A percentile compares a stretch with the other conserved stretches of the same genome.
These are phyloP conservation scores for Vitis labrusca DNA, from an alignment of 164 flowering plant species.

Conservation along the genomic window DNA sequence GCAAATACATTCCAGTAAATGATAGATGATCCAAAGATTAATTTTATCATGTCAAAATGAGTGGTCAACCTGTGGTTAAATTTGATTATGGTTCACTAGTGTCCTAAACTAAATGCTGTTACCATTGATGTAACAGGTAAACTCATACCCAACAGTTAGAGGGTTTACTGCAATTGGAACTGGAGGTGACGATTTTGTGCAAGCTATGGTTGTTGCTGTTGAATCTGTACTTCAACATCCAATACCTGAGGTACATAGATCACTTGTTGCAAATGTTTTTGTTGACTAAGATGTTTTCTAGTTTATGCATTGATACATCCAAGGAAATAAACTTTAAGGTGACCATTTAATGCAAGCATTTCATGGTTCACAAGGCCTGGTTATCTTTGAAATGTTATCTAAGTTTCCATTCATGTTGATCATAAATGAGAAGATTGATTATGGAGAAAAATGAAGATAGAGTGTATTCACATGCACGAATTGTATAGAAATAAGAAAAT, in stretches of 20 bases:
- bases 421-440: no score
- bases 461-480: no score
- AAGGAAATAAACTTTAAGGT: neutral
- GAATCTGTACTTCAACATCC: slow-evolving; percentile 87
- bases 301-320: neutral
- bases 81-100: neutral
- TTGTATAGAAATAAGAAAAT: no score
- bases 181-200: slow-evolving; percentile 98
- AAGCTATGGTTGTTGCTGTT: slow-evolving; percentile 94
- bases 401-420: neutral
- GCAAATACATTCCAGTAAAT: no score
- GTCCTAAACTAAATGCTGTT: neutral
- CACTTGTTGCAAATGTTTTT: neutral
- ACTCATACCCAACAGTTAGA: slow-evolving; percentile 87
- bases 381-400: neutral
- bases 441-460: neutral
- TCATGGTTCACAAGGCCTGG: neutral
- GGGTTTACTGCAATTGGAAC: slow-evolving; percentile 98
- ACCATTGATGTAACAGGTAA: slow-evolving; percentile 45
- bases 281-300: neutral
- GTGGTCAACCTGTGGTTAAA: neutral
- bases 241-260: slow-evolving; percentile 69
- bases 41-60: neutral
- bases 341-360: neutral
- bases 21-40: no score